phyloP scores from a whole-genome alignment of 2,329 filamentous ascomycete genomes.

The Trichocomaceae sp. region DNA sequence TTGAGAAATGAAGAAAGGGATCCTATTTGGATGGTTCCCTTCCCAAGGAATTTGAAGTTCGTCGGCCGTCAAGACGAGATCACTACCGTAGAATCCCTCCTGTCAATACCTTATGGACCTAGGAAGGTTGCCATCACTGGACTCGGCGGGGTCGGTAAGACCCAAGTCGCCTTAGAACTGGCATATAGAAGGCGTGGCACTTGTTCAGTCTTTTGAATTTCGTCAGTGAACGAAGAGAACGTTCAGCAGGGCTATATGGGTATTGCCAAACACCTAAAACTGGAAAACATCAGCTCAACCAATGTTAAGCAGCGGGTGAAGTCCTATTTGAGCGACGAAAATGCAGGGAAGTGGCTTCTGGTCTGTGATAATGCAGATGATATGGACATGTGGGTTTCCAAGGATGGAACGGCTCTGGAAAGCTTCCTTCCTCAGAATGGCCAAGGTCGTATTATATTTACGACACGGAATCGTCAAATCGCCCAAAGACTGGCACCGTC shows the following conservation, averaged over 20 bases:
- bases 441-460: slow-evolving; percentile 23
- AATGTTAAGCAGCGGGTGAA: slow-evolving; percentile 8
- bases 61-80: slow-evolving; percentile 15
- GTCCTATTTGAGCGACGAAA: slow-evolving; percentile 12
- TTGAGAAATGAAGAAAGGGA: not conserved
- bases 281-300: not conserved
- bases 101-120: slow-evolving; percentile 6
- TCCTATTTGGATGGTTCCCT: slow-evolving; percentile 14
- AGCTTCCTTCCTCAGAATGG: slow-evolving; percentile 18
- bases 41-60: slow-evolving; percentile 16
- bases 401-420: not conserved
- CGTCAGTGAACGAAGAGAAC: not conserved
- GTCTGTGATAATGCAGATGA: slow-evolving; percentile 23
- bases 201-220: slow-evolving; percentile 11
- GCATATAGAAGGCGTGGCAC: not conserved
- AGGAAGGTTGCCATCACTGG: slow-evolving; percentile 25
- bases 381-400: slow-evolving; percentile 14
- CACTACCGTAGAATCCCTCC: not conserved
- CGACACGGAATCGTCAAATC: slow-evolving; percentile 19
- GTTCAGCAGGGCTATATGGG: slow-evolving; percentile 15
- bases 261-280: slow-evolving; percentile 5
- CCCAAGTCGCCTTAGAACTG: not conserved
- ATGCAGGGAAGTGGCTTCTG: slow-evolving; percentile 19
- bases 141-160: slow-evolving; percentile 22
- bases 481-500: slow-evolving; percentile 16